Percentiles rank a stretch among this genome's conserved stretches.
Conservation (phyloP, 78 protist genomes). For the Speleostelium caveatum region DNA sequence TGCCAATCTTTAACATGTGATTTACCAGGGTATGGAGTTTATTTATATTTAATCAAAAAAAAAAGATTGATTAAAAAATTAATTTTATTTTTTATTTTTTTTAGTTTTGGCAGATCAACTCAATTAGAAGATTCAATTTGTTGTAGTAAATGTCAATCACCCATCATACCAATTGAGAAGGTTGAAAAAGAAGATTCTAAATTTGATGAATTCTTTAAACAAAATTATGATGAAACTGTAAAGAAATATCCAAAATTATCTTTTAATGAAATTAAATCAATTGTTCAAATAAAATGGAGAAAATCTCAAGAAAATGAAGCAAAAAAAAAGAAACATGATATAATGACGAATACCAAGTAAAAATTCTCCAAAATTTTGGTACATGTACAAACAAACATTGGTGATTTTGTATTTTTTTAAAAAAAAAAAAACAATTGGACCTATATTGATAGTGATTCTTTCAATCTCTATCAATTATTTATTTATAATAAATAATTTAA, state of each 20-base stretch:
- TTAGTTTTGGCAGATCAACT: constrained; percentile 29
- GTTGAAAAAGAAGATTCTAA: constrained; percentile 11
- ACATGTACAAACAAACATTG: too few species aligned
- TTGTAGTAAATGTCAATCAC: constrained; percentile 60
- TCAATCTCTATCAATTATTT: too few species aligned
- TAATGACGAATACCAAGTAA: neutral
- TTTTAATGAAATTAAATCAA: constrained; percentile 12
- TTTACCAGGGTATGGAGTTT: too few species aligned
- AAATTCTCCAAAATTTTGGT: too few species aligned
- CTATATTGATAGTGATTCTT: too few species aligned
- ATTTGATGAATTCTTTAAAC: constrained; percentile 7
- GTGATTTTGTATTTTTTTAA: too few species aligned
- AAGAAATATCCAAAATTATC: neutral
- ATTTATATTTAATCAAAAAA: too few species aligned
- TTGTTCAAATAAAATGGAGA: constrained; percentile 32
- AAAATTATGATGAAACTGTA: too few species aligned
- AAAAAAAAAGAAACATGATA: constrained; percentile 6
- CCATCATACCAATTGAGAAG: constrained; percentile 33
- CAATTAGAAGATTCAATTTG: constrained; percentile 1
- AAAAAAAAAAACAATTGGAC: too few species aligned
- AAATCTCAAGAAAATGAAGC: neutral
- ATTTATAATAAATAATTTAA: too few species aligned
- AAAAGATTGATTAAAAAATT: too few species aligned
- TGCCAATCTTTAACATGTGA: constrained; percentile 28
- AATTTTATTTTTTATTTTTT: too few species aligned